Evolutionary conservation across 2,329 filamentous ascomycete genomes (phyloP).

Genomic region (Huntiella savannae): DNA sequence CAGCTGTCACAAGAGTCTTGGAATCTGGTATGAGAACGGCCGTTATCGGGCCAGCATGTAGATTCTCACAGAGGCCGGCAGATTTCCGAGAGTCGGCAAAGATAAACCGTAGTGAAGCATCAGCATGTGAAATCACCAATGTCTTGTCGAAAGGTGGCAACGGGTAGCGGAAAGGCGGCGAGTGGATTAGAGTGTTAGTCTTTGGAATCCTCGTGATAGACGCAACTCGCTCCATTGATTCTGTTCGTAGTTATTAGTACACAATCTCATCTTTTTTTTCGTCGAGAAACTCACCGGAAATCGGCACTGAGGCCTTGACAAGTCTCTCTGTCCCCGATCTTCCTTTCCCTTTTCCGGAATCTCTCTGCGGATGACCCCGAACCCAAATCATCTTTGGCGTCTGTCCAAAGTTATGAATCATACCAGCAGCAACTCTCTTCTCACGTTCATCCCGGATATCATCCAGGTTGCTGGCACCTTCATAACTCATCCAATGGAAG

Average conservation of each 20-base stretch:
- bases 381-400: conserved; percentile 90
- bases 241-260: conserved; percentile 21
- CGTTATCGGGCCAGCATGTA: conserved; percentile 80
- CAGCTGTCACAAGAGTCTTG: conserved; percentile 76
- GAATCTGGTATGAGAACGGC: conserved; percentile 73
- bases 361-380: conserved; percentile 58
- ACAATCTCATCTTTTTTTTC: neutral
- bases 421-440: conserved; percentile 72
- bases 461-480: conserved; percentile 82
- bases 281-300: conserved; percentile 19
- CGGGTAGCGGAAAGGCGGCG: conserved; percentile 69
- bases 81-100: conserved; percentile 64
- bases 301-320: conserved; percentile 57
- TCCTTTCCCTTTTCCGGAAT: conserved; percentile 18
- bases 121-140: conserved; percentile 88
- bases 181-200: conserved; percentile 64
- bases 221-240: conserved; percentile 60
- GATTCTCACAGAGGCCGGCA: conserved; percentile 78
- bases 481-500: conserved; percentile 89
- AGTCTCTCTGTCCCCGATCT: conserved; percentile 24
- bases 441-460: conserved; percentile 78
- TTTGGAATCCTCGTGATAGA: conserved; percentile 63
- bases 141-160: conserved; percentile 85
- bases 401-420: conserved; percentile 97
- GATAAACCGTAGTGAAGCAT: conserved; percentile 84